Evolutionary conservation across 495 filamentous ascomycete species (phyloP).

Genomic region (Lasiosphaeria ovina): DNA sequence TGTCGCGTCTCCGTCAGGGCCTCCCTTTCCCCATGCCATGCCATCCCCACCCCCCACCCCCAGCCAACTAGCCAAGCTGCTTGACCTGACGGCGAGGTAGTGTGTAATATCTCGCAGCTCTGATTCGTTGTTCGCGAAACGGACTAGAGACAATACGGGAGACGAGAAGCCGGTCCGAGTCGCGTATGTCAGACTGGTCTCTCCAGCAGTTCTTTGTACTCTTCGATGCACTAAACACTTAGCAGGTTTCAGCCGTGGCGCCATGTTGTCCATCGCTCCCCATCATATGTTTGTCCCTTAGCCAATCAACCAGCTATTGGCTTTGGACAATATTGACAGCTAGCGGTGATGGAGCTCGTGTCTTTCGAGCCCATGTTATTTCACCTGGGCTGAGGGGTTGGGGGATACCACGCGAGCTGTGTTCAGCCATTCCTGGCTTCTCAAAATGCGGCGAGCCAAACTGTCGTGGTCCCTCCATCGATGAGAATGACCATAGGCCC

Average conservation of each 20-base stretch:
- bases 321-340: not conserved
- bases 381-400: too few species aligned
- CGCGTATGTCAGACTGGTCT: conserved; percentile 1
- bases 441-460: not conserved
- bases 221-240: not conserved
- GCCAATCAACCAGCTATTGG: conserved; percentile 28
- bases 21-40: not conserved
- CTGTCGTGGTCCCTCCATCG: not conserved
- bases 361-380: too few species aligned
- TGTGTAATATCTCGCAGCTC: conserved; percentile 5
- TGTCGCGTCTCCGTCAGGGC: not conserved
- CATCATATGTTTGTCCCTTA: conserved; percentile 19
- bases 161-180: not conserved
- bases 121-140: conserved; percentile 21
- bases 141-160: not conserved
- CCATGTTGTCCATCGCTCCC: conserved; percentile 25
- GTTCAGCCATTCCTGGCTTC: not conserved
- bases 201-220: conserved; percentile 4
- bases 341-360: not conserved
- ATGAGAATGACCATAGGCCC: not conserved
- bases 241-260: conserved; percentile 45
- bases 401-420: not conserved
- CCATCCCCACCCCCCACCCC: too few species aligned
- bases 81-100: not conserved
- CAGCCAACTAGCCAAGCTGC: not conserved